Base-by-base conservation (phyloP, 305 asterid genomes). In the Plantago coronopus region DNA sequence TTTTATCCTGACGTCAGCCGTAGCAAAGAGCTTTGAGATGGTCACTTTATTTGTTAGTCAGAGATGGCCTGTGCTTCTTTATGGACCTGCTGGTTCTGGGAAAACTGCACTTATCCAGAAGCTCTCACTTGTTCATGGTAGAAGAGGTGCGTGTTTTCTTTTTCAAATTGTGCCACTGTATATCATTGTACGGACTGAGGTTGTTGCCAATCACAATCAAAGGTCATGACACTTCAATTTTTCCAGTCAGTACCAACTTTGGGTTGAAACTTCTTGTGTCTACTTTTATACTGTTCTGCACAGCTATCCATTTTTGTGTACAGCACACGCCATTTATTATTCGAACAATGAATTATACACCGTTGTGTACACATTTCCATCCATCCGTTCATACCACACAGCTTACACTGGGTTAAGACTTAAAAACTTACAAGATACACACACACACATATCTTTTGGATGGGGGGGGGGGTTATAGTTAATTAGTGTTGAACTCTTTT, bases 31-130 rank as follows among this genome's bases (percentile, higher is more conserved):
- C 72, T 83, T 78, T 81, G 88, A 85, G 87, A 83, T 89, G 96
- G 89, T 83, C 59, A 72, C 73, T 45, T 69, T 87, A 71, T 96
- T 96, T 51, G 83, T 89, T 76, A 85, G 83, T 78, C 95, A 94
- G 76, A 82, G 95, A 67, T 87, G 96, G 95, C 97, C 99, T 48
- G 93, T 94, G 74, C 97, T 94, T 75, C 86, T 94, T 47, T 84
- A 84, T 71, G 97, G 99, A 54, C 96, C 96, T 27, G 80, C 96
- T 62, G 97, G 99, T 70, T 63, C 83, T 59, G 99, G 99, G 68
- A 94, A 94, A 81, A 85, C 96, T 63, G 85, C 97, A 45, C 78
- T 87, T 44, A 72, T 89, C 70, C 63, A 78, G 68, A 80, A 75
- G 69, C 79, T 89, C 78, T 95, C 96, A 31, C 74, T 71, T 54